Base-by-base conservation (phyloP, 257 asterid species). In the Nicotiana knightiana region DNA sequence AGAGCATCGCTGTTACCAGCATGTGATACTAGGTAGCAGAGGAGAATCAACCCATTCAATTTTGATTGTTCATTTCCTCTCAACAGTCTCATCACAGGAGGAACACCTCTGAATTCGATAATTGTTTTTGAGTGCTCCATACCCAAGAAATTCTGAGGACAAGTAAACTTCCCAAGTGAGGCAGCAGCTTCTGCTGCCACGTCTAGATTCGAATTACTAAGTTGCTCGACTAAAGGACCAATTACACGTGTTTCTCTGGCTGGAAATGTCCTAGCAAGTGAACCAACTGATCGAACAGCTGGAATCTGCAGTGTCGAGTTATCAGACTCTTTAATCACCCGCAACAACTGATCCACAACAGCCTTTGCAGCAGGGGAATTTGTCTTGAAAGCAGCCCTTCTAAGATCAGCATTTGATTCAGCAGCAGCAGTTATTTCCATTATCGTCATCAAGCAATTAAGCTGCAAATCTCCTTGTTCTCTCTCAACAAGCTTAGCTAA, bases 341-440 rank as follows among this genome's bases (percentile, higher is more conserved):
- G 87, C 16, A 92, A 82, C 17, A 93, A 89, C 87, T 93, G 98
- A 84, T 93, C 93, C 21, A 93, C 94, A 2, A 93, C 96, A 9
- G 96, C 98, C 85, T 89, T 93, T 1, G 97, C 93, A 28, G 98
- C 94, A 0, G 93, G 92, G 6, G 98, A 92, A 75, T 92, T 93
- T 2, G 92, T 84, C 90, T 88, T 93, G 86, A 93, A 93, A 39
- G 97, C 90, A 1, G 93, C 92, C 73, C 93, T 67, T 86, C 97
- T 85, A 4, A 94, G 93, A 66, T 94, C 97, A 1, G 91, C 90
- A 46, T 91, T 86, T 0, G 88, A 88, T 85, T 91, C 98, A 4
- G 97, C 98, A 3, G 95, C 91, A 30, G 93, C 89, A 0, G 97
- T 87, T 86, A 94, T 94, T 84, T 94, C 97, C 97, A 89, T 85